A percentile compares a stretch with the other conserved stretches of the same genome.
Conservation (phyloP, 495 filamentous ascomycete species). For the Penicilliopsis zonata region DNA sequence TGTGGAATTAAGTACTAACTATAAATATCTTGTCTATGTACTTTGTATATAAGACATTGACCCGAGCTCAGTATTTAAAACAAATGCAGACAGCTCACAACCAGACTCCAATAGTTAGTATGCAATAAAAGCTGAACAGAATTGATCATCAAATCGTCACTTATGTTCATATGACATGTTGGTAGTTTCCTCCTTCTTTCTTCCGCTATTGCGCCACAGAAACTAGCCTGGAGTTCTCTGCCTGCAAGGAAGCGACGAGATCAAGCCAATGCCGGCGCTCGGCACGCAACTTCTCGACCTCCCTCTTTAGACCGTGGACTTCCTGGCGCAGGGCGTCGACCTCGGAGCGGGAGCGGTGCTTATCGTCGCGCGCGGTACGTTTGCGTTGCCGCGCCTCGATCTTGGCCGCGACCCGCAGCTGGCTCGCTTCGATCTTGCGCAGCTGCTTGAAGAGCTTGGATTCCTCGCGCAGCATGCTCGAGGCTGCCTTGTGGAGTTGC, state of each 20-base stretch:
- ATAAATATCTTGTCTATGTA: too few relatives aligned
- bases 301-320: slow-evolving; percentile 37
- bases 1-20: too few relatives aligned
- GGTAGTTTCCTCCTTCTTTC: too few relatives aligned
- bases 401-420: slow-evolving; percentile 30
- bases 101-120: too few relatives aligned
- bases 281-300: slow-evolving; percentile 41
- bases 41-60: too few relatives aligned
- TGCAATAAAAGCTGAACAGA: too few relatives aligned
- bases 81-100: too few relatives aligned
- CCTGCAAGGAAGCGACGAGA: slow-evolving; percentile 51
- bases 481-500: slow-evolving; percentile 16
- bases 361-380: slow-evolving; percentile 49
- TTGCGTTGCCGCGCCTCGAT: slow-evolving; percentile 35
- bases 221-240: slow-evolving; percentile 42
- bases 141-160: too few relatives aligned
- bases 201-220: too few relatives aligned
- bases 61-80: too few relatives aligned
- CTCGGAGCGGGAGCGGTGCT: slow-evolving; percentile 28
- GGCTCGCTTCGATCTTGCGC: slow-evolving; percentile 24
- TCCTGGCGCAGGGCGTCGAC: slow-evolving; percentile 43
- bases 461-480: slow-evolving; percentile 20
- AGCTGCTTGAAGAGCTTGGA: slow-evolving; percentile 26
- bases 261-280: slow-evolving; percentile 52
- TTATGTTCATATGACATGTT: too few relatives aligned